Conservation (phyloP, 176 grass and related monocot species). For the Rhynchospora pubera region DNA sequence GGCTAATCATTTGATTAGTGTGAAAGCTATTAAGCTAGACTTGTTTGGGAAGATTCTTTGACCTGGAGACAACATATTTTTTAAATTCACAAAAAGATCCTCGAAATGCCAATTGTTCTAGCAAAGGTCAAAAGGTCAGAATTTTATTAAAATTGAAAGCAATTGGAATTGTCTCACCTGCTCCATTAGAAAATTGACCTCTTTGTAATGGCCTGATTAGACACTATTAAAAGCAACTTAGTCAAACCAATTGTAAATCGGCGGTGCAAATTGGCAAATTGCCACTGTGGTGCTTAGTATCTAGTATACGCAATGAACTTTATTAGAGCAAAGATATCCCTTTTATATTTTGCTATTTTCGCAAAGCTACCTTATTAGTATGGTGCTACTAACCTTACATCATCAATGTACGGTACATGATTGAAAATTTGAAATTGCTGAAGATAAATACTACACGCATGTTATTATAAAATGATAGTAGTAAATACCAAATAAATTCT, state of each 20-base stretch:
- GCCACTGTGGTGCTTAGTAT: background rate
- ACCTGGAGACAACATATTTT: background rate
- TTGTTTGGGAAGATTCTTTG: conserved; percentile 21
- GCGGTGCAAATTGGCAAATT: background rate
- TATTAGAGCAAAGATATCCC: background rate
- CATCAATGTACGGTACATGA: too few relatives aligned
- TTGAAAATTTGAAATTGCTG: too few relatives aligned
- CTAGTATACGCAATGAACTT: background rate
- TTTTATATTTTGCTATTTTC: background rate
- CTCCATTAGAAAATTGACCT: conserved; percentile 13
- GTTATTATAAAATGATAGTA: too few relatives aligned
- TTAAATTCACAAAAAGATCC: background rate
- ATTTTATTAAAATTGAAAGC: background rate
- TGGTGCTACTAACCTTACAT: too few relatives aligned
- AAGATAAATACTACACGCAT: too few relatives aligned
- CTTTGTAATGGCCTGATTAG: background rate
- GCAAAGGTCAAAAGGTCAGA: conserved; percentile 9
- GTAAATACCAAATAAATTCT: too few relatives aligned
- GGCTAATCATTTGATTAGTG: conserved; percentile 15
- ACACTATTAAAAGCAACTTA: background rate
- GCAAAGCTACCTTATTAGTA: too few relatives aligned
- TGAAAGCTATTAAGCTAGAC: background rate
- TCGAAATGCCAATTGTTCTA: conserved; percentile 9
- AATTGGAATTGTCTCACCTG: background rate
- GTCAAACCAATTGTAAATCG: background rate